Conservation (phyloP, 768 basidiomycete species). For the Cyathus striatus region DNA sequence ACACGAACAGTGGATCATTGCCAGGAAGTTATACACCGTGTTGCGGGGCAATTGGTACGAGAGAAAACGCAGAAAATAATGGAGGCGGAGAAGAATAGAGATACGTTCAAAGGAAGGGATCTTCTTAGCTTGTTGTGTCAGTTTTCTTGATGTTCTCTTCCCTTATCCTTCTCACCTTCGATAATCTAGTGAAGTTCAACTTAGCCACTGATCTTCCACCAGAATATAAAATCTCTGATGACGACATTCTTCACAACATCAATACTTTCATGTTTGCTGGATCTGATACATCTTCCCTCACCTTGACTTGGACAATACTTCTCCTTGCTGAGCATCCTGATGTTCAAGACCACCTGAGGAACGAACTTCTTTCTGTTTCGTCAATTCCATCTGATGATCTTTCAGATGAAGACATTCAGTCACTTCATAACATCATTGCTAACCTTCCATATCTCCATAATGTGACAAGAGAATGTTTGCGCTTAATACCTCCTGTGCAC, state of each 20-base stretch:
- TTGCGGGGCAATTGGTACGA: constrained; percentile 72
- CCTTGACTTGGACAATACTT: constrained; percentile 81
- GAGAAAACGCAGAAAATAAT: constrained; percentile 72
- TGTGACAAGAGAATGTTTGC: constrained; percentile 68
- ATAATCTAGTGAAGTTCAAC: constrained; percentile 73
- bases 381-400: constrained; percentile 30
- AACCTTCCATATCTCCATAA: constrained; percentile 71
- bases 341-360: constrained; percentile 65
- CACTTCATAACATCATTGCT: constrained; percentile 50
- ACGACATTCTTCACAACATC: constrained; percentile 81
- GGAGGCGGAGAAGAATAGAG: constrained; percentile 51
- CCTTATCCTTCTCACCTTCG: neutral
- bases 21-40: constrained; percentile 56
- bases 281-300: constrained; percentile 80
- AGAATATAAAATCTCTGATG: constrained; percentile 77
- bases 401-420: constrained; percentile 59
- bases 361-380: constrained; percentile 52
- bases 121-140: constrained; percentile 71
- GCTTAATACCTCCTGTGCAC: constrained; percentile 78
- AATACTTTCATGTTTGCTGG: constrained; percentile 91
- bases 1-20: constrained; percentile 48
- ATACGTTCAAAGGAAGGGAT: constrained; percentile 60
- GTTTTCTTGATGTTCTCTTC: constrained; percentile 19
- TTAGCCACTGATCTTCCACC: constrained; percentile 60
- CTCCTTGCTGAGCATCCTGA: constrained; percentile 64